Base-by-base conservation (phyloP, 202 grass and related monocot genomes). In the Hordeum pubiflorum region DNA sequence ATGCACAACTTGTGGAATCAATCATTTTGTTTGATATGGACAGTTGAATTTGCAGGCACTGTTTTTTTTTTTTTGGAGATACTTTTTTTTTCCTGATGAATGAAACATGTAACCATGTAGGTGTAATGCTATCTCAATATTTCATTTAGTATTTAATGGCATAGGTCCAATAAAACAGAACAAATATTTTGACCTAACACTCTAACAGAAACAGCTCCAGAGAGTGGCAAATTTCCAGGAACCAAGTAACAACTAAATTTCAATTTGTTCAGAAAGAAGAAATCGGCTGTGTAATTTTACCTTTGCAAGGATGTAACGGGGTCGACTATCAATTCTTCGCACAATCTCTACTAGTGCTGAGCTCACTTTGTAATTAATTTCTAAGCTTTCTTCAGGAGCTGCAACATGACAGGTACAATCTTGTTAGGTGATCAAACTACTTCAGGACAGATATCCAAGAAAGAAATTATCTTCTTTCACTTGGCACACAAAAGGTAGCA, bases 321-420 rank as follows among this genome's bases (percentile, higher is more conserved):
- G 95, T 41, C 78, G 86, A 60, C 69, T 82, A 68, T 72, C 75
- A 72, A 98, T 91, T 72, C 82, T 78, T 88, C 70, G 89, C 81
- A 94, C 84, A 86, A 98, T 93, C 57, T 94, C 92, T 65, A 98
- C 95, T 44, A 98, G 87, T 0, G 90, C 90, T 36, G 92, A 98
- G 75, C 92, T 98, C 41, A 94, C 95, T 93, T 98, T 94, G 63
- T 80, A 93, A 82, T 98, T 98, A 82, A 98, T 98, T 68, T 94
- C 84, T 76, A 98, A 82, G 82, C 95, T 98, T 94, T 98, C 90
- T 89, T 98, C 92, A 75, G 92, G 82, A 86, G 90, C 92, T 98
- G 90, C 65, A 81, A 68, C 15, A 77, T 7, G 46, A 23, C 0
- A 69, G 29, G 37, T 50, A 26, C 4, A 76, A 44, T 58, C 36